These are phyloP conservation scores for Xylaria arbuscula DNA, from an alignment of 2,329 filamentous ascomycete genomes.

Conservation along the genomic window DNA sequence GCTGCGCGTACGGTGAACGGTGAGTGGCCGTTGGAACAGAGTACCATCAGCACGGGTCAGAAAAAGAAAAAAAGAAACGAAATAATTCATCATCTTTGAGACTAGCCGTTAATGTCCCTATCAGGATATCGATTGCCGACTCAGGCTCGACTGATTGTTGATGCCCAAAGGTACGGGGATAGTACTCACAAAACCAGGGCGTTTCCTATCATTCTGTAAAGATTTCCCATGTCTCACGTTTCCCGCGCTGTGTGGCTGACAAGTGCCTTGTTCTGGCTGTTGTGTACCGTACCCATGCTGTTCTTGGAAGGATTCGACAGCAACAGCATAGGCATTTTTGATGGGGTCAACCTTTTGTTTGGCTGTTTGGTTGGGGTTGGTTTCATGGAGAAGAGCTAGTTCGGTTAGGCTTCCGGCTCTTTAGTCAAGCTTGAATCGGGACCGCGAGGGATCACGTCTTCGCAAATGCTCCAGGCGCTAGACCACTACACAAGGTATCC, in stretches of 20 bases:
- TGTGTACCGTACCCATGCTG: background rate
- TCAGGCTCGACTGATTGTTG: background rate
- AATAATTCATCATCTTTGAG: background rate
- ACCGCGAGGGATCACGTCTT: background rate
- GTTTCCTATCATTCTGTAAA: background rate
- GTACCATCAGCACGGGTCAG: background rate
- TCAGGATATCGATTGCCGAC: background rate
- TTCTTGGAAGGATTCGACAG: background rate
- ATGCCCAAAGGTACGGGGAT: conserved; percentile 1
- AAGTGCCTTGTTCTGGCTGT: background rate
- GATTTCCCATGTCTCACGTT: background rate
- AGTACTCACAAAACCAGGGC: background rate
- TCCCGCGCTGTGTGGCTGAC: conserved; percentile 4
- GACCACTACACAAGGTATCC: background rate
- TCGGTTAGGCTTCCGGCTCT: background rate
- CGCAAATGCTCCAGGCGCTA: background rate
- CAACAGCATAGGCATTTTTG: background rate
- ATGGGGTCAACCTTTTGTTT: background rate
- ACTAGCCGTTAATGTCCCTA: background rate
- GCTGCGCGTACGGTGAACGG: background rate
- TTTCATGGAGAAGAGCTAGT: background rate
- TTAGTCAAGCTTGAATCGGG: background rate
- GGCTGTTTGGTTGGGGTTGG: background rate
- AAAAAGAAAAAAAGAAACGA: conserved; percentile 2
- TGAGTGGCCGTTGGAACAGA: background rate